Percentiles rank a stretch among this genome's conserved stretches.
Conservation (phyloP, 2,329 filamentous ascomycete genomes). For the Cladosporium oxysporum region DNA sequence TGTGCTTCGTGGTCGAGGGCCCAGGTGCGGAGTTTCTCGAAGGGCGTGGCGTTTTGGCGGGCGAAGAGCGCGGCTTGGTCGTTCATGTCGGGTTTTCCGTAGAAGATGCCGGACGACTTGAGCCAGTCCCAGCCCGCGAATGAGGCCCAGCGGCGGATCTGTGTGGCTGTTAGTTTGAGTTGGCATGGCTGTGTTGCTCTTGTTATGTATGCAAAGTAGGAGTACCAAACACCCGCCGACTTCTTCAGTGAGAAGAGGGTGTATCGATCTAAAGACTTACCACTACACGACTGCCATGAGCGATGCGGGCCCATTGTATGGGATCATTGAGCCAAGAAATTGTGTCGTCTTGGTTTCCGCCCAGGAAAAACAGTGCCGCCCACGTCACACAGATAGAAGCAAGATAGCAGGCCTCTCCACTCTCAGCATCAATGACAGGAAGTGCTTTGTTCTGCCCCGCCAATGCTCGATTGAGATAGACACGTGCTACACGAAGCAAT, state of each 20-base stretch:
- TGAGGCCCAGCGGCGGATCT: constrained; percentile 13
- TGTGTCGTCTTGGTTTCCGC: constrained; percentile 25
- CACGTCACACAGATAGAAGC: constrained; percentile 29
- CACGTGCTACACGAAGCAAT: constrained; percentile 28
- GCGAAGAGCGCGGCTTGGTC: constrained; percentile 28
- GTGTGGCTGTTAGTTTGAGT: background rate
- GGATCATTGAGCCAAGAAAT: constrained; percentile 26
- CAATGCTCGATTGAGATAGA: constrained; percentile 32
- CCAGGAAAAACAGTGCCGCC: constrained; percentile 29
- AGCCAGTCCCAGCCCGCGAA: constrained; percentile 5
- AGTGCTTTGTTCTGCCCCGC: constrained; percentile 28
- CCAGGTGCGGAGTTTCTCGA: constrained; percentile 27
- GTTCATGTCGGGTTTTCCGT: constrained; percentile 26
- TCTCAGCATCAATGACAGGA: constrained; percentile 23
- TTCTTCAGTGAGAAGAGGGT: background rate
- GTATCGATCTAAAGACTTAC: background rate
- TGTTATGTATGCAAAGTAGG: background rate
- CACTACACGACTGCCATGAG: constrained; percentile 26
- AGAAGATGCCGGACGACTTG: constrained; percentile 23
- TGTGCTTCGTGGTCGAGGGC: constrained; percentile 28
- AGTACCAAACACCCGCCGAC: background rate
- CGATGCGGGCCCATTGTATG: constrained; percentile 28
- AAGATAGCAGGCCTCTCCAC: constrained; percentile 28
- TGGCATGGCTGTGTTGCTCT: background rate
- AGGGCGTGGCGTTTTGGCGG: constrained; percentile 28